Conservation (phyloP, 2,329 filamentous ascomycete species). For the Fusarium papillatum region DNA sequence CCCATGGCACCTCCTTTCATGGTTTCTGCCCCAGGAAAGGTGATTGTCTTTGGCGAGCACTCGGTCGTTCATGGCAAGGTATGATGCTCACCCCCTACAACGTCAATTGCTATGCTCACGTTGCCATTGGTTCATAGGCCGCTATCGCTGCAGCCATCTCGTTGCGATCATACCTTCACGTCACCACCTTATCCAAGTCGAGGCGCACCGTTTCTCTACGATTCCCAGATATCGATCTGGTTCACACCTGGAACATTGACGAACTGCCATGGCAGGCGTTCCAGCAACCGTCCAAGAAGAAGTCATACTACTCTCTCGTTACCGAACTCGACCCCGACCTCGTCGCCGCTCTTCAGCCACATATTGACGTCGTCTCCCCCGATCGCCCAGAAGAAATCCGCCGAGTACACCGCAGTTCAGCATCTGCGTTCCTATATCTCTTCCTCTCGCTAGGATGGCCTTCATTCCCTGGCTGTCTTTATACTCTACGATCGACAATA, state of each 20-base stretch:
- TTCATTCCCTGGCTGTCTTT: conserved; percentile 84
- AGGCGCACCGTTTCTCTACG: conserved; percentile 88
- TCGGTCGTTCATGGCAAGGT: conserved; percentile 98
- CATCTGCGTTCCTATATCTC: conserved; percentile 90
- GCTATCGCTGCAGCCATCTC: conserved; percentile 97
- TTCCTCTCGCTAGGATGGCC: conserved; percentile 89
- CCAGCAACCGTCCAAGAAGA: conserved; percentile 86
- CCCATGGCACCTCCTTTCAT: conserved; percentile 92
- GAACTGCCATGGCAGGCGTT: conserved; percentile 90
- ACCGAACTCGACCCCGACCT: conserved; percentile 88
- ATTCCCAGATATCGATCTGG: conserved; percentile 91
- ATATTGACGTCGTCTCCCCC: conserved; percentile 79
- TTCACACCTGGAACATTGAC: conserved; percentile 96
- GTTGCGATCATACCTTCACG: conserved; percentile 94
- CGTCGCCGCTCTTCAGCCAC: conserved; percentile 83
- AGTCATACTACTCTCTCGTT: conserved; percentile 92
- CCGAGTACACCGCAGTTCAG: conserved; percentile 88
- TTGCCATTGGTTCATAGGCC: conserved; percentile 63
- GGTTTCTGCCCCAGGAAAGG: conserved; percentile 97
- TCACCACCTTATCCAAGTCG: conserved; percentile 94
- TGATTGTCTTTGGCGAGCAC: conserved; percentile 98
- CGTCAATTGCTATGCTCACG: conserved; percentile 33
- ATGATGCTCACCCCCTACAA: conserved; percentile 23
- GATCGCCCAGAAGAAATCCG: conserved; percentile 77
- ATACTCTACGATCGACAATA: conserved; percentile 93